These are phyloP conservation scores for Candida orba DNA, from an alignment of 805 yeast species.

Conservation along the genomic window DNA sequence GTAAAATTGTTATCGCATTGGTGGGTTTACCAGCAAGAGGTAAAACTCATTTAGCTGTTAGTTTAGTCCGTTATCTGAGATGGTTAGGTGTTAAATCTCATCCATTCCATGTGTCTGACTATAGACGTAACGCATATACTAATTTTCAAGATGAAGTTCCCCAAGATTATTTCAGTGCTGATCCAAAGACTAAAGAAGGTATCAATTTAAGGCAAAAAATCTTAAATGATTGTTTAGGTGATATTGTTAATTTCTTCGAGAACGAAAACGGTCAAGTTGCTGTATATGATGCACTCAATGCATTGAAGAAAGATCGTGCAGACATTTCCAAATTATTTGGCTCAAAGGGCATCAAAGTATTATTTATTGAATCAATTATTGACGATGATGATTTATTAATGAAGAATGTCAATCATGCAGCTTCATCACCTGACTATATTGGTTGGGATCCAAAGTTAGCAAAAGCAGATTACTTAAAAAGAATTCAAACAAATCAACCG, in stretches of 20 bases:
- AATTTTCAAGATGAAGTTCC: conserved; percentile 42
- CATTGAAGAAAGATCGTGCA: conserved; percentile 58
- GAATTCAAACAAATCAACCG: conserved; percentile 62
- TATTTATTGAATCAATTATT: conserved; percentile 84
- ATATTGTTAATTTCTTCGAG: conserved; percentile 63
- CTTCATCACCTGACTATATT: conserved; percentile 78
- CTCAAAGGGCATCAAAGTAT: conserved; percentile 57
- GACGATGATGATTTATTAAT: conserved; percentile 63
- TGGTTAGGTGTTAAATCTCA: conserved; percentile 96
- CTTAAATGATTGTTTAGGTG: conserved; percentile 56
- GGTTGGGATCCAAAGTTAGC: conserved; percentile 74
- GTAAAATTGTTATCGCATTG: conserved; percentile 79
- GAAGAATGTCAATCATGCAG: conserved; percentile 77
- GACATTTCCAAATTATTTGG: conserved; percentile 49
- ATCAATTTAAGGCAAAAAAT: conserved; percentile 48
- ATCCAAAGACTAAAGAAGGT: conserved; percentile 41
- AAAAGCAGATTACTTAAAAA: conserved; percentile 62
- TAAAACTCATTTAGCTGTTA: conserved; percentile 86
- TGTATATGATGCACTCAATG: conserved; percentile 92
- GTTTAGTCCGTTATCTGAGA: conserved; percentile 83
- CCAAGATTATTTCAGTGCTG: conserved; percentile 61
- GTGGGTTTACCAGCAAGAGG: conserved; percentile 96
- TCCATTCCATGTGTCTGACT: conserved; percentile 87
- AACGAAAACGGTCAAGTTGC: conserved; percentile 88
- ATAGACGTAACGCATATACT: conserved; percentile 48